Base-by-base conservation (phyloP, 2,329 filamentous ascomycete species). In the Amylocarpus encephaloides region DNA sequence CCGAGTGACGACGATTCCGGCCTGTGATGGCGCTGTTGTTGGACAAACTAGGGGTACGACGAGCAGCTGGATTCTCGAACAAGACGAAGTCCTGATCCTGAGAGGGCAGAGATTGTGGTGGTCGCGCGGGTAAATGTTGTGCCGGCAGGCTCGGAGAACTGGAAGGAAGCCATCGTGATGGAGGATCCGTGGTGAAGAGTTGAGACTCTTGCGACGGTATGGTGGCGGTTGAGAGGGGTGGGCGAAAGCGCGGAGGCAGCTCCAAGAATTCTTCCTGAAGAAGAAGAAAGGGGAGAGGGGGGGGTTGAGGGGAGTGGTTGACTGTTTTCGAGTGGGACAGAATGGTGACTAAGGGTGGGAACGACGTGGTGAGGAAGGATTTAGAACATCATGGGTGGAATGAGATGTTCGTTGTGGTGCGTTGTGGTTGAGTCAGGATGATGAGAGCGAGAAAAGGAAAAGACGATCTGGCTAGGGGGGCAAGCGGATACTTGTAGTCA, bases 131-230 rank as follows among this genome's bases (percentile, higher is more conserved):
- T 73, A 75, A 75, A 73, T 78, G 68, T 72, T 71, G 62, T 73
- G 78, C 80, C 80, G 79, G 79, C 78, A 74, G 77, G 76, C 73
- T 78, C 69, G 74, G 64, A 66, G 76, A 73, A 74, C 73, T 80
- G 74, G 82, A 82, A 78, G 84, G 79, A 82, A 78, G 85, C 86
- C 86, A 91, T 91, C 78, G 64, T 89, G 82, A 80, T 69, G 71
- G 68, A 70, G 82, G 79, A 87, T 86, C 85, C 86, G 86, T 90
- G 78, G 78, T 89, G 84, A 85, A 84, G 83, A 86, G 82, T 80
- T 75, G 66, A 62, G 77, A 80, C 80, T 84, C 83, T 80, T 75
- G 79, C 66, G 71, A 68, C 73, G 75, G 68, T 78, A 81, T 82
- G 73, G 73, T 81, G 71, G 72, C 71, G 74, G 75, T 76, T 64